These are phyloP conservation scores for Eragrostis curvula DNA, from an alignment of 176 grass and related monocot genomes.

Conservation along the genomic window DNA sequence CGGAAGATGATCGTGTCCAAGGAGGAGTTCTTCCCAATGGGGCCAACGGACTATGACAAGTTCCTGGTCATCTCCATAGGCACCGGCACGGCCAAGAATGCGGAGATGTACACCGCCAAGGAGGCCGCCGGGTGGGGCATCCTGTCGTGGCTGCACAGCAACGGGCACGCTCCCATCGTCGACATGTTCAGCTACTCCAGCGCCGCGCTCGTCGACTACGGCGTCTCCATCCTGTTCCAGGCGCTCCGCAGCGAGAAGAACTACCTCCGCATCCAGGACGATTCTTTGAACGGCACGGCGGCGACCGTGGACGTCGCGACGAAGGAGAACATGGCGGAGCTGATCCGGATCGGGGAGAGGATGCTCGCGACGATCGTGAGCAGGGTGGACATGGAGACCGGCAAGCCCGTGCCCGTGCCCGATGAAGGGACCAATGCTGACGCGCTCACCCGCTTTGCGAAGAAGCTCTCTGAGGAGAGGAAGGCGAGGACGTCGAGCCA, in stretches of 20 bases:
- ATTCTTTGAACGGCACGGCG: conserved; percentile 15
- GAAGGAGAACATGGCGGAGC: conserved; percentile 37
- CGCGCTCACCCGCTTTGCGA: conserved; percentile 41
- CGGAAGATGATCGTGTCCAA: conserved; percentile 43
- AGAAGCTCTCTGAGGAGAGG: conserved; percentile 39
- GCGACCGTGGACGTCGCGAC: conserved; percentile 49
- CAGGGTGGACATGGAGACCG: conserved; percentile 49
- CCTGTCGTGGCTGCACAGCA: conserved; percentile 40
- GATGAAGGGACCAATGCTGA: conserved; percentile 37
- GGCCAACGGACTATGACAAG: conserved; percentile 34
- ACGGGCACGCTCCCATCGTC: conserved; percentile 41
- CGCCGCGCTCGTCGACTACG: conserved; percentile 53
- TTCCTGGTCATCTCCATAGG: conserved; percentile 63
- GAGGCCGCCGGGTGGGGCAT: conserved; percentile 51
- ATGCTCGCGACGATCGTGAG: conserved; percentile 40
- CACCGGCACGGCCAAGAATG: conserved; percentile 34
- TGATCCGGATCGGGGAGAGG: conserved; percentile 33
- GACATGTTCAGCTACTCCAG: conserved; percentile 48
- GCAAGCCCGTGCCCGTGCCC: conserved; percentile 12
- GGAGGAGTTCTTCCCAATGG: not conserved
- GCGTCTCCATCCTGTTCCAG: conserved; percentile 53
- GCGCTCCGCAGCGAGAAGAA: conserved; percentile 34
- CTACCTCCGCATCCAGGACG: conserved; percentile 62
- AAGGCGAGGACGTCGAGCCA: conserved; percentile 36
- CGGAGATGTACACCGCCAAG: conserved; percentile 27